Evolutionary conservation across 2,329 filamentous ascomycete species (phyloP).

Genomic region (Arthroderma sp.): DNA sequence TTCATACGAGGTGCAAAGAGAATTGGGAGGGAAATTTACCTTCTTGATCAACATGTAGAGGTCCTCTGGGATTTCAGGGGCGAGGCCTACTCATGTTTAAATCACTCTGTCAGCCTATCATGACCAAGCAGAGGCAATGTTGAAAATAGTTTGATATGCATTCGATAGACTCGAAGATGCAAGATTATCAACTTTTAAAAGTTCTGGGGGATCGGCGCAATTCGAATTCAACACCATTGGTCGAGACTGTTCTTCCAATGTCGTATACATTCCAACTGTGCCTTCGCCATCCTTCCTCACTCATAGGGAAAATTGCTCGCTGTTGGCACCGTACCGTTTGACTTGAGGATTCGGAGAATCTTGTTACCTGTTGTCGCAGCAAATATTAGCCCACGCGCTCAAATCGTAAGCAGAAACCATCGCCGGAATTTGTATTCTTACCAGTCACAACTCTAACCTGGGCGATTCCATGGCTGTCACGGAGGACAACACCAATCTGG

Average conservation of each 20-base stretch:
- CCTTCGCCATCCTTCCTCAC: not conserved
- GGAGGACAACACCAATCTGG: constrained; percentile 96
- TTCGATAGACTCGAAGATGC: too few relatives aligned
- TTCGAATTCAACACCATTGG: too few relatives aligned
- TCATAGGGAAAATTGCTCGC: not conserved
- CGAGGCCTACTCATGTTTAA: constrained; percentile 61
- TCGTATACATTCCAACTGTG: not conserved
- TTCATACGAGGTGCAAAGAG: not conserved
- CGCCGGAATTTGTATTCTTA: constrained; percentile 36
- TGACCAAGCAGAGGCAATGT: constrained; percentile 72
- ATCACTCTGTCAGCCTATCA: constrained; percentile 80
- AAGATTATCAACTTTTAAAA: too few relatives aligned
- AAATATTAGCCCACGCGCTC: constrained; percentile 8
- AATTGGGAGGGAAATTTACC: constrained; percentile 40
- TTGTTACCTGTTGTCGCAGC: constrained; percentile 67
- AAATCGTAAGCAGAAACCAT: not conserved
- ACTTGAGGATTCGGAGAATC: constrained; percentile 98
- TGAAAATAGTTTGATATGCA: constrained; percentile 2
- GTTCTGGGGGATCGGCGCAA: too few relatives aligned
- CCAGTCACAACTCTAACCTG: constrained; percentile 96
- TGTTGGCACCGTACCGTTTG: constrained; percentile 60
- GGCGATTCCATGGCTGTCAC: constrained; percentile 95
- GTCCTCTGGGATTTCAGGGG: constrained; percentile 97
- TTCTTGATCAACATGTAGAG: constrained; percentile 99
- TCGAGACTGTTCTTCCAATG: too few relatives aligned